Evolutionary conservation across 495 filamentous ascomycete species (phyloP), one percentile per base, ranked within the genome.

Genomic region (Hyphodiscus hymeniophilus): DNA sequence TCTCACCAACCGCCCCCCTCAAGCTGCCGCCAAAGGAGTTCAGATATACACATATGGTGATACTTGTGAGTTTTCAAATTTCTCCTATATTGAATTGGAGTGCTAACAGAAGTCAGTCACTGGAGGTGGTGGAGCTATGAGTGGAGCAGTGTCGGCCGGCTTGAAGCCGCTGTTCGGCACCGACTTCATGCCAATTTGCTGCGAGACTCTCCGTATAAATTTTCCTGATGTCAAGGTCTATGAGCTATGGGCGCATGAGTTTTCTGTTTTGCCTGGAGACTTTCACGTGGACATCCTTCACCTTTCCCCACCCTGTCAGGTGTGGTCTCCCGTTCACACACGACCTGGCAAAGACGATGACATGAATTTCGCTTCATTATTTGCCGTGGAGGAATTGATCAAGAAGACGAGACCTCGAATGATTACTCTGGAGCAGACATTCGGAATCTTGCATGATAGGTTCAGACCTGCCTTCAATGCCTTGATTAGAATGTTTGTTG

Each of bases 391-490:
- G 0, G 61, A 76, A 10, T 60, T 90, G 0, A 59, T 95, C 0
- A 57, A 70, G n/a, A 74, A 72, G 17, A 56, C 69, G 0, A 77
- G 70, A 2, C 87, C 91, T 0, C 69, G 89, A 0, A 51, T 94
- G 0, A 76, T 85, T 1, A 96, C 88, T 0, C 63, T 96, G 13
- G 91, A 98, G 53, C 84, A 96, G 48, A 94, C 91, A 0, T 79
- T 74, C 32, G 89, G 88, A 0, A 66, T 78, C 17, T 13, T 51
- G 18, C 12, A 38, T 12, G 17, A 28, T 3, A 33, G 23, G 42
- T 69, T 74, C 20, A 43, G 63, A 0, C 65, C 59, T 0, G 71
- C 67, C 44, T 84, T 92, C 45, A 67, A 76, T 26, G 64, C 68
- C 0, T 56, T 95, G 1, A 63, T 95, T 1, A 57, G 70, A 34